Conservation (phyloP, 2,329 filamentous ascomycete genomes). For the Grosmannia penicillata region DNA sequence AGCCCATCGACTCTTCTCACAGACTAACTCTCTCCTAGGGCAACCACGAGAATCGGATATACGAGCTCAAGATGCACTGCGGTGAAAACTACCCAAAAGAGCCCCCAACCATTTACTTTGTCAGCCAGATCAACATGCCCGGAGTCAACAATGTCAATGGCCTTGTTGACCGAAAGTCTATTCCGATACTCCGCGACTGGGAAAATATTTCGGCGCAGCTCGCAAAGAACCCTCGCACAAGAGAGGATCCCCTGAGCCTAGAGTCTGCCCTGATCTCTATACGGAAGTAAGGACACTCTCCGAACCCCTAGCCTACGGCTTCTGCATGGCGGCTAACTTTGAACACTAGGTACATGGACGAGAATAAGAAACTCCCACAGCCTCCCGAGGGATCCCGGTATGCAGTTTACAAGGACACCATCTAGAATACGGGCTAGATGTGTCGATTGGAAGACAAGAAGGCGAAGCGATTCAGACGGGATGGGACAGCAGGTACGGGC, state of each 20-base stretch:
- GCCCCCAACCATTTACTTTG: conserved; percentile 81
- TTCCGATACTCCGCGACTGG: conserved; percentile 81
- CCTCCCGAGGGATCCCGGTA: conserved; percentile 64
- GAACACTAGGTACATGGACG: conserved; percentile 96
- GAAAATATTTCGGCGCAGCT: conserved; percentile 85
- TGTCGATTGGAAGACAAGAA: not conserved
- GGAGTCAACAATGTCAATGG: conserved; percentile 75
- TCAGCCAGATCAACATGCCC: conserved; percentile 91
- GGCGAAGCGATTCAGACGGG: not conserved
- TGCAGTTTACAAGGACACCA: conserved; percentile 16
- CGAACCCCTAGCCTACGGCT: no score
- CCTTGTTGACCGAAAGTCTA: conserved; percentile 67
- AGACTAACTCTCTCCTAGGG: conserved; percentile 37
- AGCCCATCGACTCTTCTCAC: not conserved
- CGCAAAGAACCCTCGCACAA: conserved; percentile 16
- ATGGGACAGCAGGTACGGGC: not conserved
- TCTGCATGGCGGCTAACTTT: no score
- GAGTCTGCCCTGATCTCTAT: conserved; percentile 21
- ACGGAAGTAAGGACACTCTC: conserved; percentile 18
- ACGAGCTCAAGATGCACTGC: conserved; percentile 95
- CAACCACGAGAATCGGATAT: conserved; percentile 93
- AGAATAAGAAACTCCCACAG: conserved; percentile 92
- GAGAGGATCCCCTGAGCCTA: conserved; percentile 19
- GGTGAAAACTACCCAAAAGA: conserved; percentile 76
- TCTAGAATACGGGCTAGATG: not conserved